phyloP scores from a whole-genome alignment of 1,139 yeast genomes.

The Nadsonia starkeyi-henricii region DNA sequence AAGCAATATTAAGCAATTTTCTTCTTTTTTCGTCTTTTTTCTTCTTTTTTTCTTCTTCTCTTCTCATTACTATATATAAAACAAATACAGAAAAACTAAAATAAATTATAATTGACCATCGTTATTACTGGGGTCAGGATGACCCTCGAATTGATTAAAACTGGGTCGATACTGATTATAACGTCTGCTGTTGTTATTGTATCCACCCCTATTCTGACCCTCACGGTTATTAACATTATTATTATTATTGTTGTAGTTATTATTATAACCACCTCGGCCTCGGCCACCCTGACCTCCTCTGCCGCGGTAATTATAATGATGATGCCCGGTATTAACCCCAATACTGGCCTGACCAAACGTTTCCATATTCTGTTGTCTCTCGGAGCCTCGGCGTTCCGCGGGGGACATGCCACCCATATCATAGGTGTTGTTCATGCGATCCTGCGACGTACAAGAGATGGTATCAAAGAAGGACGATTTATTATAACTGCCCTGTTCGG shows the following conservation, averaged over 20 bases:
- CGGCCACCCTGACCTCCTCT: constrained; percentile 24
- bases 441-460: constrained; percentile 43
- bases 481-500: constrained; percentile 41
- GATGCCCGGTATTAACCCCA: background rate
- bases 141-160: background rate
- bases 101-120: too few species aligned
- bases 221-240: constrained; percentile 10
- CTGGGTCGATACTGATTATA: background rate
- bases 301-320: constrained; percentile 20
- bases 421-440: constrained; percentile 11
- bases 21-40: too few species aligned
- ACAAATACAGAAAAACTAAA: too few species aligned
- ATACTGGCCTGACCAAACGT: constrained; percentile 47
- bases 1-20: too few species aligned
- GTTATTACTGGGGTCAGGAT: too few species aligned
- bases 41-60: too few species aligned
- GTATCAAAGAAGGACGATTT: constrained; percentile 71
- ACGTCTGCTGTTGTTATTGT: background rate
- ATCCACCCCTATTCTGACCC: background rate
- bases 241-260: constrained; percentile 21
- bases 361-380: constrained; percentile 45
- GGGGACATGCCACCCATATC: constrained; percentile 9
- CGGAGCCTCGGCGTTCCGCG: constrained; percentile 47
- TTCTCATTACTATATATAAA: too few species aligned
- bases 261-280: constrained; percentile 12